Evolutionary conservation across 768 basidiomycete species (phyloP), one percentile per base, ranked within the genome.

Genomic region (Dacryopinax primogenitus): DNA sequence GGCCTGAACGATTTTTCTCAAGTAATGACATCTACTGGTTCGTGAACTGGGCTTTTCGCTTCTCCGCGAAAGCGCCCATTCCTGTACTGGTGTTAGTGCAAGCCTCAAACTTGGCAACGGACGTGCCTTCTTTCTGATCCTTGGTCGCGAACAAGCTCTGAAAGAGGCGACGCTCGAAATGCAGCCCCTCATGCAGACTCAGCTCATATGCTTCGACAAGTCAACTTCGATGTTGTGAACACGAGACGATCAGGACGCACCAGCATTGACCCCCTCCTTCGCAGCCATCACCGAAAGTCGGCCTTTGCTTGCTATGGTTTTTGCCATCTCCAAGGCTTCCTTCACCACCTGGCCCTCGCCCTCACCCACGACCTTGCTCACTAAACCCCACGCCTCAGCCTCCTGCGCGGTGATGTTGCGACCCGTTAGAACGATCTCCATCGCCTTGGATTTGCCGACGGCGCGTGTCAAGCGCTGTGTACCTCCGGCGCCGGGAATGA

Each of bases 31-130:
- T 44, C 67, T 72, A 82, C 51, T 77, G 73, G 76, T 94, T 81
- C 33, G 84, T 85, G 77, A 92, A 99, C 26, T 82, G 80, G 16
- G 95, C 78, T 76, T 88, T 88, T 73, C 95, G 83, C 80, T 97
- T 99, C 76, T 96, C 90, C 11, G 86, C 85, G 71, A 99, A 98
- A 23, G 95, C 95, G 26, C 80, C 74, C 95, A 98, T 99, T 21
- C 95, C 94, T 95, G 69, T 28, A 30, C 36, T 11, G n/a, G 68
- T 36, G 70, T 69, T 28, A 61, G 41, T 66, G 21, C 33, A 65
- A 21, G 39, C 32, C 23, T 33, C 36, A 32, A 1, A 4, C 28
- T 16, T 39, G 11, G 16, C 11, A 39, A 39, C 34, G 26, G 63
- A 66, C 87, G 67, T 70, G 87, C 92, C 93, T 77, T 95, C 93